Conservation (phyloP, 2,329 filamentous ascomycete genomes). For the Penicillium sp. region DNA sequence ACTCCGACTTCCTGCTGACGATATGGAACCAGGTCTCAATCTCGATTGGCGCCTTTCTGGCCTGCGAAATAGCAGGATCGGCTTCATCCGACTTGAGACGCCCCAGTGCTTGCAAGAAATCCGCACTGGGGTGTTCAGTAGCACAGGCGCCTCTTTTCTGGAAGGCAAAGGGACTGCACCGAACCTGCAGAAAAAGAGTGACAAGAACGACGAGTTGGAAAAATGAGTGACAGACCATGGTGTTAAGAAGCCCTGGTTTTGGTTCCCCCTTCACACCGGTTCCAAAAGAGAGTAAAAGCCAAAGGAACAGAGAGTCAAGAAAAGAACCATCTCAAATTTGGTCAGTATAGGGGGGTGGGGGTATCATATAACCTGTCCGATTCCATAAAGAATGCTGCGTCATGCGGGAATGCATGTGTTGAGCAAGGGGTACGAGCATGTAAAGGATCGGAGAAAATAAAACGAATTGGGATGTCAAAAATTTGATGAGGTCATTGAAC, state of each 20-base stretch:
- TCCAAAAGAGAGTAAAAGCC: not conserved
- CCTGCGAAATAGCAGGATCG: constrained; percentile 14
- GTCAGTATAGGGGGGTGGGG: not conserved
- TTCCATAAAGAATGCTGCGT: constrained; percentile 23
- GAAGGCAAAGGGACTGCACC: constrained; percentile 19
- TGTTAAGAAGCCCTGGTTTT: constrained; percentile 13
- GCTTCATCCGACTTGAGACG: constrained; percentile 24
- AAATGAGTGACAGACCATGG: constrained; percentile 29
- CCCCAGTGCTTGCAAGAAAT: constrained; percentile 29
- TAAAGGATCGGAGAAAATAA: not conserved
- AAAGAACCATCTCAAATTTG: not conserved
- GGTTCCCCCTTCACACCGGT: constrained; percentile 13
- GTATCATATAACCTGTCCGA: constrained; percentile 1
- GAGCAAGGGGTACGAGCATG: constrained; percentile 17
- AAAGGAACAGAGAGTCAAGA: not conserved
- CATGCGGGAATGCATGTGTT: constrained; percentile 21
- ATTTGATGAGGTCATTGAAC: constrained; percentile 18
- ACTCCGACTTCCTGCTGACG: constrained; percentile 35
- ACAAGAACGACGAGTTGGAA: constrained; percentile 23
- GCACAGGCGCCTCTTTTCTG: constrained; percentile 33
- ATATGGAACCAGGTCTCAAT: constrained; percentile 48
- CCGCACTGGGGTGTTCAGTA: constrained; percentile 30
- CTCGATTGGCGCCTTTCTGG: constrained; percentile 31
- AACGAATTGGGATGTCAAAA: constrained; percentile 14
- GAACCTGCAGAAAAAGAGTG: constrained; percentile 16